Evolutionary conservation across 257 asterid species (phyloP).

Genomic region (Verbascum thapsus): DNA sequence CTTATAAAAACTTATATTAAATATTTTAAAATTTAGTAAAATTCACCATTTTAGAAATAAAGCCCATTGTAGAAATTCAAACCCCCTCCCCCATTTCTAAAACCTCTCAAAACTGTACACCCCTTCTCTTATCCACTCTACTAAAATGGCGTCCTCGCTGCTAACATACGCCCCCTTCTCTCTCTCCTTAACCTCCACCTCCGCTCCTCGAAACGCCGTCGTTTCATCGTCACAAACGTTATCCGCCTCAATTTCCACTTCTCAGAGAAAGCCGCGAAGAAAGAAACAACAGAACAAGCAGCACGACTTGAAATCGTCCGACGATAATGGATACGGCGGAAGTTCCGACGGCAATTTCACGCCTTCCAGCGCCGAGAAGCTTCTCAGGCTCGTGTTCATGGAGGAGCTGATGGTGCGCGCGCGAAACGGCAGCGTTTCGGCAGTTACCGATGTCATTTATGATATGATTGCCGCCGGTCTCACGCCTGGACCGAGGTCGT

Average conservation of each 20-base stretch:
- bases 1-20: no score
- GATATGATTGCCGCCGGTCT: constrained; percentile 99
- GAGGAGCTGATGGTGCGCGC: constrained; percentile 90
- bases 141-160: constrained; percentile 48
- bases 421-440: constrained; percentile 60
- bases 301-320: constrained; percentile 44
- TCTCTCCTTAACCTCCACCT: constrained; percentile 40
- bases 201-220: constrained; percentile 41
- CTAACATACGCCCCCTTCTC: constrained; percentile 48
- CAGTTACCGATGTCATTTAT: constrained; percentile 85
- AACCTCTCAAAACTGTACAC: constrained; percentile 39
- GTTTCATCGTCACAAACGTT: constrained; percentile 33
- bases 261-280: constrained; percentile 63
- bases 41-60: no score
- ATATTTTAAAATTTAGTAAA: no score
- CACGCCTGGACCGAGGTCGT: constrained; percentile 91
- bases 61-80: no score
- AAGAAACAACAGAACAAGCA: constrained; percentile 54
- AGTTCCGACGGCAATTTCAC: constrained; percentile 37
- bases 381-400: constrained; percentile 85
- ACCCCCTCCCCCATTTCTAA: constrained; percentile 33
- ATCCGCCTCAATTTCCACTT: constrained; percentile 49
- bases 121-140: constrained; percentile 39
- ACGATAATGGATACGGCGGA: constrained; percentile 45
- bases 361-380: constrained; percentile 85